These are phyloP conservation scores for Spergularia bocconei DNA, from an alignment of 148 eudicot species.

Conservation along the genomic window DNA sequence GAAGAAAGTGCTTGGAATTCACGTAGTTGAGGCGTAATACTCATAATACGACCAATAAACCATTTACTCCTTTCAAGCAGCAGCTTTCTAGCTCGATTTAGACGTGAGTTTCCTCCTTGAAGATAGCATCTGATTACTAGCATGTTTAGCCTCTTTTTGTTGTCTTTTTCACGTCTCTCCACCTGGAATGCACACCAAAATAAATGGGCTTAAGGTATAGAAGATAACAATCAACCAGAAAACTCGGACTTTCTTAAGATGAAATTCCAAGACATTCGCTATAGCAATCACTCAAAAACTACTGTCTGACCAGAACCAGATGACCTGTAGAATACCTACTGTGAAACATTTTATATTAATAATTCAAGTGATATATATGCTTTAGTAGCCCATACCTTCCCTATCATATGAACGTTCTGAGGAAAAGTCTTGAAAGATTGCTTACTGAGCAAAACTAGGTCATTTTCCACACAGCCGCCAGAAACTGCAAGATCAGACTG, in stretches of 20 bases:
- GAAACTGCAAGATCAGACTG: slow-evolving; percentile 45
- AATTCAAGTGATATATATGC: neutral
- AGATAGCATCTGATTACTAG: slow-evolving; percentile 75
- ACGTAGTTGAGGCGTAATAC: slow-evolving; percentile 89
- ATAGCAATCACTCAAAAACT: neutral
- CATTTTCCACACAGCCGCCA: slow-evolving; percentile 70
- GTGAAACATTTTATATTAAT: neutral
- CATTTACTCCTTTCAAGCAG: slow-evolving; percentile 92
- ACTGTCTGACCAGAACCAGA: neutral
- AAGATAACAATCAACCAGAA: neutral
- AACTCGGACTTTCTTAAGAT: neutral
- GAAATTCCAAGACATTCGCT: neutral
- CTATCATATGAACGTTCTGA: slow-evolving; percentile 70
- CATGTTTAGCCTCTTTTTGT: slow-evolving; percentile 64
- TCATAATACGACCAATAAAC: slow-evolving; percentile 78
- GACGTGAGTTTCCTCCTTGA: slow-evolving; percentile 67
- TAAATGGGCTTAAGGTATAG: slow-evolving; percentile 18
- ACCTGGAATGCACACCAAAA: slow-evolving; percentile 48
- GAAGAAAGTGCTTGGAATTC: slow-evolving; percentile 98
- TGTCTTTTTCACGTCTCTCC: slow-evolving; percentile 82
- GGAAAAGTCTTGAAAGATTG: slow-evolving; percentile 58
- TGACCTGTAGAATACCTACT: no score
- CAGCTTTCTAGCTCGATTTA: slow-evolving; percentile 73
- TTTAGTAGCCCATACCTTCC: slow-evolving; percentile 56
- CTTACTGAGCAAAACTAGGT: slow-evolving; percentile 75